phyloP scores from a whole-genome alignment of 2,329 filamentous ascomycete species.

The Paramyrothecium sp. region DNA sequence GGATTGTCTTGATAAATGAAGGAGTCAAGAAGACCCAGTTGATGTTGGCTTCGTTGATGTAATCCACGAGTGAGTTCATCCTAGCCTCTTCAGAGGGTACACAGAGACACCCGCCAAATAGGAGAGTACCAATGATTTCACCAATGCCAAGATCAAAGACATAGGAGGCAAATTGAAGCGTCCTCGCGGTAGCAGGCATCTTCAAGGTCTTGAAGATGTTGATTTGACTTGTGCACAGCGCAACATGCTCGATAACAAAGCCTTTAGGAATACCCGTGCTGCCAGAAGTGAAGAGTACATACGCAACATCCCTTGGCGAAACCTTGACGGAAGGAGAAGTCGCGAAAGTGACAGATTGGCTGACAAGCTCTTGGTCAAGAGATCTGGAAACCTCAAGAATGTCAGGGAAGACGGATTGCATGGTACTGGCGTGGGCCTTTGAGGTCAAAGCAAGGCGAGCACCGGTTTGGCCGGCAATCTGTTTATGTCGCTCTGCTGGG shows the following conservation, averaged over 20 bases:
- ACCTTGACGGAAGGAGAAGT: not conserved
- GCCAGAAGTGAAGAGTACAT: slow-evolving; percentile 8
- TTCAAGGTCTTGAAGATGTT: slow-evolving; percentile 3
- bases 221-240: slow-evolving; percentile 7
- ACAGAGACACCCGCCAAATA: slow-evolving; percentile 7
- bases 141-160: slow-evolving; percentile 15
- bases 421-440: not conserved
- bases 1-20: slow-evolving; percentile 1
- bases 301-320: not conserved
- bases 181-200: slow-evolving; percentile 5
- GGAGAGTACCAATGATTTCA: slow-evolving; percentile 10
- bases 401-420: not conserved
- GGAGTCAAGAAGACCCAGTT: slow-evolving; percentile 8
- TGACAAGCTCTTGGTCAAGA: not conserved
- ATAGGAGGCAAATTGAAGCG: slow-evolving; percentile 15
- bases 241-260: slow-evolving; percentile 7
- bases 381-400: not conserved
- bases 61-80: slow-evolving; percentile 1
- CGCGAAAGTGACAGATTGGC: not conserved
- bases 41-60: slow-evolving; percentile 1
- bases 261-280: slow-evolving; percentile 4
- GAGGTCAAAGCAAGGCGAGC: not conserved
- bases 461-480: slow-evolving; percentile 8
- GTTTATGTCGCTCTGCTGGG: slow-evolving; percentile 6
- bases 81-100: slow-evolving; percentile 8